Evolutionary conservation across 169 alveolate species (phyloP), one percentile per base, ranked within the genome.

Genomic region (Plasmodium vinckei): DNA sequence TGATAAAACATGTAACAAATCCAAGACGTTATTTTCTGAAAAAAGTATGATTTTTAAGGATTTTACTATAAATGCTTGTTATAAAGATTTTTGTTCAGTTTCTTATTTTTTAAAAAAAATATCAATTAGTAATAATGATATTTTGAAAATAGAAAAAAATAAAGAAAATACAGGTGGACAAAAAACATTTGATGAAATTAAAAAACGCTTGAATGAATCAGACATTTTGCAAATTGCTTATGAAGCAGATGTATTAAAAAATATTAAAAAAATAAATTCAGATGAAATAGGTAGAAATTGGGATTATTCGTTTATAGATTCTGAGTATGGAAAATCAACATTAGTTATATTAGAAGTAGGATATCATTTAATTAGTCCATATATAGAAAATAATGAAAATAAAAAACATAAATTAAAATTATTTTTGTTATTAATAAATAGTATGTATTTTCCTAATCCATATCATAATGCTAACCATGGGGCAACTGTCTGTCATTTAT

Each of bases 381-480:
- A 69, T 56, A 79, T 79, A 46, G 89, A 79, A 67, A 79, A 79
- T 61, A 79, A 79, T 79, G 89, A 79, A 17, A 67, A 79, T 12
- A 79, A 79, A 51, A 79, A 46, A 51, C 67, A 79, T 21, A 79
- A 79, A 65, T 65, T 79, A 65, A 79, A 79, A 56, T 79, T 79
- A 67, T 79, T 79, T 61, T 64, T 79, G 21, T 79, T 79, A 46
- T 79, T 79, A 67, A 79, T 79, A 33, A 79, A 93, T 46, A 91
- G 90, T 51, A 91, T 88, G 70, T 93, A 93, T 75, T 77, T 92
- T 44, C 95, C 95, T n/a, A 93, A 93, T 60, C 96, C 95, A 10
- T 94, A 94, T 65, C 96, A 94, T 73, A 94, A 94, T 69, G 95
- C 96, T 5, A 90, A 89, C 59, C 96, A 94, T 72, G 96, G 94